Evolutionary conservation across 352 stramenopile genomes (phyloP).

Genomic region (Pythium myriotylum): DNA sequence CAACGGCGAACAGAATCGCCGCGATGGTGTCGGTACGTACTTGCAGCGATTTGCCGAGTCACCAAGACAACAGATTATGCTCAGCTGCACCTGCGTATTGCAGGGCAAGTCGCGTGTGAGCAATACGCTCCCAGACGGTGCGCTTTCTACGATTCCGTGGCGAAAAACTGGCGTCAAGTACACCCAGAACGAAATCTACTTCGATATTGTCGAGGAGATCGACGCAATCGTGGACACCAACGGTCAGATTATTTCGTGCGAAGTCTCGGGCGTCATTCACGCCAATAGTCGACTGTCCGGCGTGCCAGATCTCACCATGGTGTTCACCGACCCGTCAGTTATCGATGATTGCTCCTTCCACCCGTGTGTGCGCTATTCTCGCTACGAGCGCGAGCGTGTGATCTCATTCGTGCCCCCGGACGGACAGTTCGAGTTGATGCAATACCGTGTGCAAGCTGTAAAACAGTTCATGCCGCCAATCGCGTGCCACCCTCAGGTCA

Average conservation of each 20-base stretch:
- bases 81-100: too few species aligned
- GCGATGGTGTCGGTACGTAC: constrained; percentile 76
- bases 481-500: constrained; percentile 88
- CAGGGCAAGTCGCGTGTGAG: constrained; percentile 89
- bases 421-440: constrained; percentile 95
- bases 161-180: constrained; percentile 96
- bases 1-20: constrained; percentile 90
- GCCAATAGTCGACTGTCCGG: constrained; percentile 95
- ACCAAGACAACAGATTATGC: too few species aligned
- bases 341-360: constrained; percentile 99
- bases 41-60: too few species aligned
- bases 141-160: constrained; percentile 97
- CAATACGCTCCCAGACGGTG: constrained; percentile 91
- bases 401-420: constrained; percentile 98
- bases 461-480: constrained; percentile 85
- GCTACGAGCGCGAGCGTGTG: constrained; percentile 95
- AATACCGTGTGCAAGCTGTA: constrained; percentile 79
- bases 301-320: constrained; percentile 96
- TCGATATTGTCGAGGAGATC: constrained; percentile 98
- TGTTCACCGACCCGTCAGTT: constrained; percentile 95
- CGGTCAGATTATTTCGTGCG: constrained; percentile 91
- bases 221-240: constrained; percentile 96
- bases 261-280: constrained; percentile 96
- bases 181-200: constrained; percentile 98
- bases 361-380: constrained; percentile 96